These are phyloP conservation scores for Chrysanthemum seticuspe DNA, from an alignment of 129 eudicot species.

Conservation along the genomic window DNA sequence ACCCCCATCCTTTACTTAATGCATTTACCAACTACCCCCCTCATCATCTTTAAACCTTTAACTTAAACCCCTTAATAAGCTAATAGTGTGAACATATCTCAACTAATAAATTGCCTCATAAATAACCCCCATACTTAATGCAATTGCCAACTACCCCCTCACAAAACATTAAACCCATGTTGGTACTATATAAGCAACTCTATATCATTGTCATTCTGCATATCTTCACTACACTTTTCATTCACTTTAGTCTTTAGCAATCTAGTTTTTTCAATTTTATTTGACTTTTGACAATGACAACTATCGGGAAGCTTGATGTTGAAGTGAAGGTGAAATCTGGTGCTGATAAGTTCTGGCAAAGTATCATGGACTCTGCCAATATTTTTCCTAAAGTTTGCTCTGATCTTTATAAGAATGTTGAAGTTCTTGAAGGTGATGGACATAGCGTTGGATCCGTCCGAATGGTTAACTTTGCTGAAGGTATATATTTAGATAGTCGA, in stretches of 20 bases:
- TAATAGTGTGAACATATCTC: conserved; percentile 7
- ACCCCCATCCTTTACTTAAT: conserved; percentile 21
- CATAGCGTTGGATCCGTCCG: conserved; percentile 67
- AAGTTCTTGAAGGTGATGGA: conserved; percentile 83
- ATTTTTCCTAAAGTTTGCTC: conserved; percentile 78
- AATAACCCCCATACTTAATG: conserved; percentile 30
- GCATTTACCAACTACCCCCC: conserved; percentile 26
- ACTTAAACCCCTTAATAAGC: background rate
- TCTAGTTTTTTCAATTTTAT: background rate
- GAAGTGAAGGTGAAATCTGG: conserved; percentile 69
- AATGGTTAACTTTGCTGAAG: conserved; percentile 57
- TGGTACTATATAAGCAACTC: conserved; percentile 25
- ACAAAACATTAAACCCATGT: conserved; percentile 17
- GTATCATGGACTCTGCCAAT: conserved; percentile 49
- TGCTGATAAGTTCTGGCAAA: conserved; percentile 62
- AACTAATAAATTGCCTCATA: background rate
- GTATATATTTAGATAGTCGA: conserved; percentile 19
- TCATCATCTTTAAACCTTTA: background rate
- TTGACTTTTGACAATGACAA: conserved; percentile 34
- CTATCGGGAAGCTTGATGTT: conserved; percentile 59
- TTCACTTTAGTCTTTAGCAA: background rate
- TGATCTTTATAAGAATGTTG: conserved; percentile 54
- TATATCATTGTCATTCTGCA: conserved; percentile 25
- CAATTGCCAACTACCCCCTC: conserved; percentile 33
- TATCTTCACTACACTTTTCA: conserved; percentile 7